Conservation (phyloP, 768 basidiomycete genomes). For the Pulveroboletus sp. region DNA sequence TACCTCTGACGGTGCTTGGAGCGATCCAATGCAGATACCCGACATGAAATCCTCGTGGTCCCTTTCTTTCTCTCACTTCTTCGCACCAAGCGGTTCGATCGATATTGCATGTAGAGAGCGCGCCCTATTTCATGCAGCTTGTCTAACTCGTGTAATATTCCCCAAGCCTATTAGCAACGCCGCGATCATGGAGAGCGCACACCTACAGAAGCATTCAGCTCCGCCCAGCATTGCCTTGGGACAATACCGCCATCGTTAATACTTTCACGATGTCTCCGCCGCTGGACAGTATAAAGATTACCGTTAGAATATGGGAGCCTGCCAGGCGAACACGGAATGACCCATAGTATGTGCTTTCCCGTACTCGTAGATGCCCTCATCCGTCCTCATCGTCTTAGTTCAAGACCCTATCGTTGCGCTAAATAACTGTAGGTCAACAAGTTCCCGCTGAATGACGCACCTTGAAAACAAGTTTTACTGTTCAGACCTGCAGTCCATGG, state of each 20-base stretch:
- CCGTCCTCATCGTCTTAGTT: conserved; percentile 16
- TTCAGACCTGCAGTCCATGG: conserved; percentile 51
- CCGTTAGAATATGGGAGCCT: conserved; percentile 11
- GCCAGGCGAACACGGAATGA: conserved; percentile 20
- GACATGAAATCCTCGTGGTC: conserved; percentile 35
- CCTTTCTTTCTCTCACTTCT: conserved; percentile 28
- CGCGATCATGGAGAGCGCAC: conserved; percentile 27
- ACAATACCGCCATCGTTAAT: conserved; percentile 25
- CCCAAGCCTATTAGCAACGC: conserved; percentile 23
- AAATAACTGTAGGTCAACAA: conserved; percentile 37
- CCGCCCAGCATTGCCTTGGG: conserved; percentile 28
- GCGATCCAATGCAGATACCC: conserved; percentile 35
- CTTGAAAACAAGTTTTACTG: background rate
- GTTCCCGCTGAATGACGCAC: background rate
- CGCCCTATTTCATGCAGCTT: conserved; percentile 30
- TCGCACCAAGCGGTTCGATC: conserved; percentile 31
- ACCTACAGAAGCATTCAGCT: conserved; percentile 19
- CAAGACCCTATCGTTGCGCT: conserved; percentile 31
- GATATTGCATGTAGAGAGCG: conserved; percentile 30
- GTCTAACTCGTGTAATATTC: conserved; percentile 26
- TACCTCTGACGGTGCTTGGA: conserved; percentile 25
- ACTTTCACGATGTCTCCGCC: conserved; percentile 15
- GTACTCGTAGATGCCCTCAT: background rate
- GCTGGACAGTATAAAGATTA: conserved; percentile 25
- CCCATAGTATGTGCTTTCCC: conserved; percentile 12